Percentiles rank a stretch among this genome's conserved stretches.
phyloP scores from a whole-genome alignment of 768 basidiomycete species.

The Leucogyrophana mollusca region DNA sequence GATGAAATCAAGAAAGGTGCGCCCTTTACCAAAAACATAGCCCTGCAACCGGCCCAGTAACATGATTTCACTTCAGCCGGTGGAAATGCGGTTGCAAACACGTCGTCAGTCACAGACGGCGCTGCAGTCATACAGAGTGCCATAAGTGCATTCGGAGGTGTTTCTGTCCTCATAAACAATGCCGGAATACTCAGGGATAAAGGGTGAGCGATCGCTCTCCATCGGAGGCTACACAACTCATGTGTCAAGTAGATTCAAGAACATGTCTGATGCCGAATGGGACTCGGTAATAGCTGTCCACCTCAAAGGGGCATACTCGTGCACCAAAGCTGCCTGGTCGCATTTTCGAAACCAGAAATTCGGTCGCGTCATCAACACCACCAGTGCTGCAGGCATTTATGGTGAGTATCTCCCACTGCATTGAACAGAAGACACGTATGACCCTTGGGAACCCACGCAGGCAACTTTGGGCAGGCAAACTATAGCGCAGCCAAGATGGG shows the following conservation, averaged over 20 bases:
- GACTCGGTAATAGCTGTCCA: conserved; percentile 89
- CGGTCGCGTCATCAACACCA: conserved; percentile 91
- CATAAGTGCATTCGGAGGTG: conserved; percentile 76
- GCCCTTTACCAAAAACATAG: no score
- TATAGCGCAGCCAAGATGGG: conserved; percentile 99
- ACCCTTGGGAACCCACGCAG: conserved; percentile 32
- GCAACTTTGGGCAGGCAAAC: conserved; percentile 96
- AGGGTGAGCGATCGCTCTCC: conserved; percentile 44
- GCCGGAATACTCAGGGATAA: conserved; percentile 87
- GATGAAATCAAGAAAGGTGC: conserved; percentile 81
- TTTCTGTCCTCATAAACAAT: conserved; percentile 94
- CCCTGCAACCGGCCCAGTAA: no score
- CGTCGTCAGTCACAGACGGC: conserved; percentile 85
- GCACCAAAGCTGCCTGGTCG: conserved; percentile 95
- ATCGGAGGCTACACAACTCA: neutral
- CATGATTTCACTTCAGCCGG: conserved; percentile 53
- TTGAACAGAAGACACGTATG: neutral
- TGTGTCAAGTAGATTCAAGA: conserved; percentile 71
- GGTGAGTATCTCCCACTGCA: conserved; percentile 43
- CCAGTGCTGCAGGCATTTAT: conserved; percentile 92
- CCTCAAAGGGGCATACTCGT: conserved; percentile 89
- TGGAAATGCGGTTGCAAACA: conserved; percentile 85
- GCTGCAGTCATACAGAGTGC: conserved; percentile 84
- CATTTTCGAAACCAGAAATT: conserved; percentile 93
- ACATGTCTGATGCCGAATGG: conserved; percentile 95